Evolutionary conservation across 179 eudicot genomes (phyloP).

Genomic region (Spergularia azorica): DNA sequence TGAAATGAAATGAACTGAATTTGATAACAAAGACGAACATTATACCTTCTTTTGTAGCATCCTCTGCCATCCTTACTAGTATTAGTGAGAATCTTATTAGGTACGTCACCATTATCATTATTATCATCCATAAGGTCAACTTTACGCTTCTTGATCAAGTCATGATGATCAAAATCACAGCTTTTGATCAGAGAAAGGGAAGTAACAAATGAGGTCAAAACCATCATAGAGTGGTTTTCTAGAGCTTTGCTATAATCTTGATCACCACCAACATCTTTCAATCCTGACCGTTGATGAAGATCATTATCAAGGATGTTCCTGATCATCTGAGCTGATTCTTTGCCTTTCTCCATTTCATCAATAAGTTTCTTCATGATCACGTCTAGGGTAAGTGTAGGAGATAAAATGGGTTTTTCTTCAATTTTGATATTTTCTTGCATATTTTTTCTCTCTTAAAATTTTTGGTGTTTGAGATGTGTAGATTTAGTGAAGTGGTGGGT

Average conservation of each 20-base stretch:
- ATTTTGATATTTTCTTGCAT: neutral
- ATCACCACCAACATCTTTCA: neutral
- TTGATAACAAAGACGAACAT: neutral
- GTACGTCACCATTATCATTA: neutral
- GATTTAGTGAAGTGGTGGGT: conserved; percentile 9
- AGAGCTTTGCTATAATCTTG: neutral
- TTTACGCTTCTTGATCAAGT: neutral
- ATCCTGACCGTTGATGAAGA: neutral
- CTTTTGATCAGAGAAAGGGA: conserved; percentile 6
- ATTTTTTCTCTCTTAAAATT: neutral
- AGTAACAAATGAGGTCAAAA: conserved; percentile 6
- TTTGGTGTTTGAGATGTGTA: neutral
- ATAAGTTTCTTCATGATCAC: neutral
- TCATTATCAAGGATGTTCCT: neutral
- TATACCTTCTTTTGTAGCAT: conserved; percentile 69
- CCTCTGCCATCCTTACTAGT: conserved; percentile 51
- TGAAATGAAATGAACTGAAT: neutral
- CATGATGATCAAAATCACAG: neutral
- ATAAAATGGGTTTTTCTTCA: neutral
- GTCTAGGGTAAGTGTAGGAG: neutral
- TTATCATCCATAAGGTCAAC: neutral
- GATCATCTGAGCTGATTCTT: conserved; percentile 1
- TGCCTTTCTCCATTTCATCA: conserved; percentile 25
- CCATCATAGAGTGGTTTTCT: conserved; percentile 6
- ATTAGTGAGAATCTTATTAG: neutral